phyloP scores from a whole-genome alignment of 2,329 filamentous ascomycete genomes.

The Keithomyces neogunnii region DNA sequence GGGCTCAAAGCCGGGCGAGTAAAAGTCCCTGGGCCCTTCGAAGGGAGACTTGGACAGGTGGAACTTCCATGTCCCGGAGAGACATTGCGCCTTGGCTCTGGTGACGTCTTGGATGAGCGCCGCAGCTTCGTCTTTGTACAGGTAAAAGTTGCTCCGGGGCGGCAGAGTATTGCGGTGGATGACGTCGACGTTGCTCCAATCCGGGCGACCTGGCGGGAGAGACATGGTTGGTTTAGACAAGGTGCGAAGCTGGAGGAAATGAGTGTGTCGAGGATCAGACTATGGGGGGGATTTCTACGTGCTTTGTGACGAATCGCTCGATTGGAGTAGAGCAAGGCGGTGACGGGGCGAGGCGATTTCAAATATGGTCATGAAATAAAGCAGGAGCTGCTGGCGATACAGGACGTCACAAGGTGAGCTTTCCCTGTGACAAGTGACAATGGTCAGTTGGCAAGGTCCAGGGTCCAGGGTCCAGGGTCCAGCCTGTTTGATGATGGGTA shows the following conservation, averaged over 20 bases:
- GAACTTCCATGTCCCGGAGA: conserved; percentile 50
- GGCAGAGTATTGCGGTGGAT: conserved; percentile 52
- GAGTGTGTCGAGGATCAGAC: background rate
- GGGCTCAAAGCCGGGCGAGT: conserved; percentile 25
- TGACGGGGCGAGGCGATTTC: too few relatives aligned
- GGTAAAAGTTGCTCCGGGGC: conserved; percentile 47
- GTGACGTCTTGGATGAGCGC: conserved; percentile 34
- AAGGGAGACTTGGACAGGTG: conserved; percentile 37
- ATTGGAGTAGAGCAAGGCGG: too few relatives aligned
- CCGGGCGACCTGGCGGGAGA: conserved; percentile 19
- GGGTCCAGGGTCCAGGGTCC: background rate
- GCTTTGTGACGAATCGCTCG: background rate
- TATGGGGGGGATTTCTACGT: background rate
- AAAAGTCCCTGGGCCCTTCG: conserved; percentile 33
- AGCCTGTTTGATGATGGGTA: background rate
- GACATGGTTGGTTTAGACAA: background rate
- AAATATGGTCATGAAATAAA: too few relatives aligned
- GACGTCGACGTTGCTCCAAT: conserved; percentile 54
- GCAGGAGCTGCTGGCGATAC: too few relatives aligned
- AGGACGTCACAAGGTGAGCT: too few relatives aligned
- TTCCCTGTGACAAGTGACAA: too few relatives aligned
- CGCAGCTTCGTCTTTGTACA: conserved; percentile 39
- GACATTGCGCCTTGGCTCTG: conserved; percentile 30
- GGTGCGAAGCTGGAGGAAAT: background rate
- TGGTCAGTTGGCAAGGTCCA: too few relatives aligned